Evolutionary conservation across 176 grass and related monocot genomes (phyloP).

Genomic region (Otatea glauca): DNA sequence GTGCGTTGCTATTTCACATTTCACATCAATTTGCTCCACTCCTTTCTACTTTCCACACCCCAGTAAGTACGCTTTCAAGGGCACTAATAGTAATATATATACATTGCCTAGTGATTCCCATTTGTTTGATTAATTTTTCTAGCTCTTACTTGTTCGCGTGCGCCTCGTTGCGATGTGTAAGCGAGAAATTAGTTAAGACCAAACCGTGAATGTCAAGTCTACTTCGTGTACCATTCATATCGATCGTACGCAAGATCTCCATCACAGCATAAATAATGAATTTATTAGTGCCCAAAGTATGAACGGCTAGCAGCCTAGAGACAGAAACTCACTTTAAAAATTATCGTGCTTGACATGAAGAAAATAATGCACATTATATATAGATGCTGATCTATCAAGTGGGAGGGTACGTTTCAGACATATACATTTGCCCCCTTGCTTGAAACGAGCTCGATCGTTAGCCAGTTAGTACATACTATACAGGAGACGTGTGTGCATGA

Average conservation of each 20-base stretch:
- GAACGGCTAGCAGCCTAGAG: neutral
- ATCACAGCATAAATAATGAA: neutral
- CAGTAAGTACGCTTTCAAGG: neutral
- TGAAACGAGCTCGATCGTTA: too few relatives aligned
- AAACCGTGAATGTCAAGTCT: neutral
- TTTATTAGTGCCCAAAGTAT: neutral
- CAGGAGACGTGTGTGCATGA: neutral
- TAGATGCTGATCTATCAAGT: too few relatives aligned
- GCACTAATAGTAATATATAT: neutral
- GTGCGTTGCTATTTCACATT: slow-evolving; percentile 1
- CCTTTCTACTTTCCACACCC: neutral
- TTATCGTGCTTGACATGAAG: neutral
- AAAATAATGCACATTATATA: neutral
- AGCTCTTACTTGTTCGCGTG: neutral
- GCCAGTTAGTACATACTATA: too few relatives aligned
- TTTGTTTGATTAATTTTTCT: neutral
- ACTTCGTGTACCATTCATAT: neutral
- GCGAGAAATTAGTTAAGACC: neutral
- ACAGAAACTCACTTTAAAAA: neutral
- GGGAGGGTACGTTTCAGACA: too few relatives aligned
- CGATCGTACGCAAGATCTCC: neutral
- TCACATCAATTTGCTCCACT: neutral
- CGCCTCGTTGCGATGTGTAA: neutral
- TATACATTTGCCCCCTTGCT: too few relatives aligned
- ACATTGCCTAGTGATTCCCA: neutral